Conservation (phyloP, 305 asterid genomes). For the Solanum hybrid region DNA sequence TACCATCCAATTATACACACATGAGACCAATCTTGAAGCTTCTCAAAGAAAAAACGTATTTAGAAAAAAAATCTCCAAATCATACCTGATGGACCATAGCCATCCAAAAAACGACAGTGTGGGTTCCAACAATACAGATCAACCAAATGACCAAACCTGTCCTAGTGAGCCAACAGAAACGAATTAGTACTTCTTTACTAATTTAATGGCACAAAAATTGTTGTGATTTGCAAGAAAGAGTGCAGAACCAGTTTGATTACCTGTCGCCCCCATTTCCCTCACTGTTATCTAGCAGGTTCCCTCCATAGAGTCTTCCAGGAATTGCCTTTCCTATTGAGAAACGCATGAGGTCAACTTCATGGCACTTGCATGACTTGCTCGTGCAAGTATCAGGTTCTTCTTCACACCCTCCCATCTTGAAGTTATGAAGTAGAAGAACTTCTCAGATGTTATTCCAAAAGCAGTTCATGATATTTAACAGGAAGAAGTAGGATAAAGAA, state of each 20-base stretch:
- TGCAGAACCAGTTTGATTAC: conserved; percentile 18
- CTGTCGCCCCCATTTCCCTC: conserved; percentile 60
- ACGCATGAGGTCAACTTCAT: conserved; percentile 66
- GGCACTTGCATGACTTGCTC: conserved; percentile 51
- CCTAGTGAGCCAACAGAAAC: conserved; percentile 6
- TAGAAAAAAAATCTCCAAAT: neutral
- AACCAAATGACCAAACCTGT: conserved; percentile 54
- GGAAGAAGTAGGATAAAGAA: neutral
- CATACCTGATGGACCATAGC: conserved; percentile 42
- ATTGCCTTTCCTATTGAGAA: conserved; percentile 59
- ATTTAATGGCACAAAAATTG: neutral
- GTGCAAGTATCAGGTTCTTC: conserved; percentile 45
- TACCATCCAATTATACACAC: neutral
- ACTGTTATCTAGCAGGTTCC: conserved; percentile 39
- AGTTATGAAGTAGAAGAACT: conserved; percentile 18
- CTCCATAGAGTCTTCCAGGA: conserved; percentile 60
- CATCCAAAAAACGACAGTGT: conserved; percentile 52
- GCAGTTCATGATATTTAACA: neutral
- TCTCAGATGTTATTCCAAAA: conserved; percentile 5
- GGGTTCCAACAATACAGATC: conserved; percentile 60
- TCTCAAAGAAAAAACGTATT: neutral
- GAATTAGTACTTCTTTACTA: neutral
- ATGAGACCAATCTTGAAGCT: neutral
- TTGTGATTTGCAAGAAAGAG: neutral
- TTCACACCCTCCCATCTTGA: conserved; percentile 60